Evolutionary conservation across 2,329 filamentous ascomycete species (phyloP).

Genomic region (Plectosphaerella cucumerina): DNA sequence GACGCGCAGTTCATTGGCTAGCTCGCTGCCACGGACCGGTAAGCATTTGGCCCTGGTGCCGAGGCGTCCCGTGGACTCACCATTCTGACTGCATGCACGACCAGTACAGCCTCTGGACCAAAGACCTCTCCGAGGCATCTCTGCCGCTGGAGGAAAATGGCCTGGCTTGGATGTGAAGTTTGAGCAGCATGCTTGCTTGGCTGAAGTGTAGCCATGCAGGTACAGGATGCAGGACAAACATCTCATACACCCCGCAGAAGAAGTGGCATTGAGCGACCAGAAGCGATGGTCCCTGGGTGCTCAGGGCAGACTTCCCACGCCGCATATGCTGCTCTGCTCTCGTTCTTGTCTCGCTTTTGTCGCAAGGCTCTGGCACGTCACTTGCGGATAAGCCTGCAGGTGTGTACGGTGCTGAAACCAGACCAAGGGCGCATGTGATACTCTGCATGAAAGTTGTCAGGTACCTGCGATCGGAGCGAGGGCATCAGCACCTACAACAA

Average conservation of each 20-base stretch:
- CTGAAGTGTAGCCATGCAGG: neutral
- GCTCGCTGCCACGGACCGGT: neutral
- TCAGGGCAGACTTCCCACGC: neutral
- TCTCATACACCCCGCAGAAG: neutral
- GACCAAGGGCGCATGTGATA: neutral
- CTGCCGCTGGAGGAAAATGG: neutral
- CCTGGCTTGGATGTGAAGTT: neutral
- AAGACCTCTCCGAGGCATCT: neutral
- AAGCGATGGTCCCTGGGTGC: neutral
- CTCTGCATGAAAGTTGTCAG: neutral
- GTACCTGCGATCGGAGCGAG: neutral
- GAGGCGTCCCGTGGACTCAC: neutral
- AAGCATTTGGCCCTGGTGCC: neutral
- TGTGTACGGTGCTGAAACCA: neutral
- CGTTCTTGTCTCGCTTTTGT: too few species aligned
- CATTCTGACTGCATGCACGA: neutral
- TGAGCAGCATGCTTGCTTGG: neutral
- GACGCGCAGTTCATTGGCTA: neutral
- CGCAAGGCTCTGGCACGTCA: neutral
- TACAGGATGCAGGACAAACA: neutral
- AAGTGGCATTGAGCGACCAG: neutral
- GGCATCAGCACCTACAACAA: neutral
- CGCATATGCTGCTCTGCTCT: neutral
- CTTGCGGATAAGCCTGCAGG: neutral
- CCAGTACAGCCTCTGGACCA: neutral